Percentiles rank a stretch among this genome's conserved stretches.
phyloP scores from a whole-genome alignment of 2,329 filamentous ascomycete species.

The Zymoseptoria crescenta region DNA sequence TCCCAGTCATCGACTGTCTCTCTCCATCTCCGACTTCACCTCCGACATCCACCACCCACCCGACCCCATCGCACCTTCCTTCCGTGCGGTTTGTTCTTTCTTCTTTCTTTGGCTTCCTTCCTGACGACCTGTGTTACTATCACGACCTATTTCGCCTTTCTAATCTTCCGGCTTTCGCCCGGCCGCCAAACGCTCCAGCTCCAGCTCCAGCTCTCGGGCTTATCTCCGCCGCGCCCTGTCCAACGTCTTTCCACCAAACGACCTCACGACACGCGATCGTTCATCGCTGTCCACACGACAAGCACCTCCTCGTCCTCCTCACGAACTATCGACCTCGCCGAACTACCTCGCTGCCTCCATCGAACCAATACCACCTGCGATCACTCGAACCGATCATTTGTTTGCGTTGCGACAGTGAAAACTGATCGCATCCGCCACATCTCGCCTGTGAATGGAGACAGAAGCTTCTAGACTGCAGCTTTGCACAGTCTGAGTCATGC shows the following conservation, averaged over 20 bases:
- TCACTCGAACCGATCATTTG: neutral
- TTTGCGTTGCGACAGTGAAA: neutral
- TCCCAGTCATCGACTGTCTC: neutral
- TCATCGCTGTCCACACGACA: neutral
- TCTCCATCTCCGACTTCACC: neutral
- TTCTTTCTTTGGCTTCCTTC: neutral
- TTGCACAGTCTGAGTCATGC: neutral
- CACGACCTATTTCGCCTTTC: neutral
- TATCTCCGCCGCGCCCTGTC: neutral
- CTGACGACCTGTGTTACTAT: neutral
- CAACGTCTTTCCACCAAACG: neutral
- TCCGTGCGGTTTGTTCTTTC: neutral
- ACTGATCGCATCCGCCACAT: neutral
- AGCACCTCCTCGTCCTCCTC: neutral
- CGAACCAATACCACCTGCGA: neutral
- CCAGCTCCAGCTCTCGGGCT: neutral
- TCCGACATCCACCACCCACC: neutral
- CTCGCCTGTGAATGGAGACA: neutral
- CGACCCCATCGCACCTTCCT: neutral
- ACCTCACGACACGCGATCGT: neutral
- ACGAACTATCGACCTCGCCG: neutral
- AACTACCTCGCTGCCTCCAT: neutral
- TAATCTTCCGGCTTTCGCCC: neutral
- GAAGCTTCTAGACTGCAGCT: neutral
- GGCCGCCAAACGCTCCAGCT: neutral